Evolutionary conservation across 1,139 yeast genomes (phyloP).

Genomic region (Saccharomyces uvarum): DNA sequence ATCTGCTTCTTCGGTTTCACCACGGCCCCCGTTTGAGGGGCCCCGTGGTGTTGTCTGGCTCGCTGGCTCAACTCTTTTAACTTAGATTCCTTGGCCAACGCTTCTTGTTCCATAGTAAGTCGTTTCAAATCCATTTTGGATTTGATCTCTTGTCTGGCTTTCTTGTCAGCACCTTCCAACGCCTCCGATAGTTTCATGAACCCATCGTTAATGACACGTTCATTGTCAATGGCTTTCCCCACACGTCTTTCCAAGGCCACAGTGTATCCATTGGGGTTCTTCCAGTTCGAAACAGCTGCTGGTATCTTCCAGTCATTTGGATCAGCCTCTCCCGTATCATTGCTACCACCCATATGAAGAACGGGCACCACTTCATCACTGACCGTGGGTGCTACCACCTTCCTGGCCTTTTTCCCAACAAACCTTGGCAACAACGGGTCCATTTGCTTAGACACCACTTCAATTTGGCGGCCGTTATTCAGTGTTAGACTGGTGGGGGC

Average conservation of each 20-base stretch:
- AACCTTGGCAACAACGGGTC: constrained; percentile 84
- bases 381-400: constrained; percentile 67
- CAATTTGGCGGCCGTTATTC: constrained; percentile 36
- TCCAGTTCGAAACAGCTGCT: constrained; percentile 91
- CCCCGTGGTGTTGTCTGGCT: constrained; percentile 28
- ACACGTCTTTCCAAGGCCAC: constrained; percentile 73
- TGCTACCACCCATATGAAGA: constrained; percentile 4
- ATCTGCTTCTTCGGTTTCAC: constrained; percentile 37
- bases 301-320: constrained; percentile 66
- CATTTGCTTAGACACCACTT: constrained; percentile 51
- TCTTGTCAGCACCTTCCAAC: constrained; percentile 62
- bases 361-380: constrained; percentile 46
- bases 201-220: constrained; percentile 46
- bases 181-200: constrained; percentile 65
- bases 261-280: constrained; percentile 85
- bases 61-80: constrained; percentile 51
- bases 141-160: constrained; percentile 65
- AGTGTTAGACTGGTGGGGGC: neutral
- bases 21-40: neutral
- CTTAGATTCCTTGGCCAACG: constrained; percentile 52
- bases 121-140: constrained; percentile 51
- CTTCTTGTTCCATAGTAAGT: constrained; percentile 48
- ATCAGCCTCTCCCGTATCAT: neutral
- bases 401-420: constrained; percentile 56
- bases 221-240: constrained; percentile 38